Conservation (phyloP, 1,139 yeast species). For the Candida neerlandica region DNA sequence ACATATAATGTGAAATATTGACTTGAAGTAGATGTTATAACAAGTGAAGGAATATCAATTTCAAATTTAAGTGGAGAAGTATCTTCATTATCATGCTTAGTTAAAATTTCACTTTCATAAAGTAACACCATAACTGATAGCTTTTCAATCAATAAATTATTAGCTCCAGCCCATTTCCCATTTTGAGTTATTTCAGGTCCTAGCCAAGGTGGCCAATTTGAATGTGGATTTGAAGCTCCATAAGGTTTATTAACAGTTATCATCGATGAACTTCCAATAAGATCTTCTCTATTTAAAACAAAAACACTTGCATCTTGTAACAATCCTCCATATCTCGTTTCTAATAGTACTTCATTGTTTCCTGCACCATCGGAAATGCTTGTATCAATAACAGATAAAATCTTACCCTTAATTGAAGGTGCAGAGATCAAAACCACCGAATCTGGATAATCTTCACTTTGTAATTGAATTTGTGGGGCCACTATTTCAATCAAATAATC, state of each 20-base stretch:
- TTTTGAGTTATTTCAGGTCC: constrained; percentile 47
- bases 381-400: constrained; percentile 37
- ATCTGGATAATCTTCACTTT: constrained; percentile 63
- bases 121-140: constrained; percentile 41
- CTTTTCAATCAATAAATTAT: constrained; percentile 39
- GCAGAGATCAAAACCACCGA: constrained; percentile 55
- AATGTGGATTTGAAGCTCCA: constrained; percentile 33
- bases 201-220: constrained; percentile 52
- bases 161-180: constrained; percentile 39
- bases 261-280: constrained; percentile 16
- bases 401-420: constrained; percentile 43
- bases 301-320: constrained; percentile 44
- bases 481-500: constrained; percentile 71
- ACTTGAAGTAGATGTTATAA: constrained; percentile 43
- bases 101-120: constrained; percentile 34
- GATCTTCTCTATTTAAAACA: constrained; percentile 33
- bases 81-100: constrained; percentile 18
- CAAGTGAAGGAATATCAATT: constrained; percentile 45
- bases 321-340: constrained; percentile 40
- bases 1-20: constrained; percentile 46
- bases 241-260: constrained; percentile 31
- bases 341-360: constrained; percentile 31
- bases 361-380: constrained; percentile 18
- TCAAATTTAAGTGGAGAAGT: constrained; percentile 25
- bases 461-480: constrained; percentile 85